These are phyloP conservation scores for Lasiosphaeria miniovina DNA, from an alignment of 495 filamentous ascomycete species.

Conservation along the genomic window DNA sequence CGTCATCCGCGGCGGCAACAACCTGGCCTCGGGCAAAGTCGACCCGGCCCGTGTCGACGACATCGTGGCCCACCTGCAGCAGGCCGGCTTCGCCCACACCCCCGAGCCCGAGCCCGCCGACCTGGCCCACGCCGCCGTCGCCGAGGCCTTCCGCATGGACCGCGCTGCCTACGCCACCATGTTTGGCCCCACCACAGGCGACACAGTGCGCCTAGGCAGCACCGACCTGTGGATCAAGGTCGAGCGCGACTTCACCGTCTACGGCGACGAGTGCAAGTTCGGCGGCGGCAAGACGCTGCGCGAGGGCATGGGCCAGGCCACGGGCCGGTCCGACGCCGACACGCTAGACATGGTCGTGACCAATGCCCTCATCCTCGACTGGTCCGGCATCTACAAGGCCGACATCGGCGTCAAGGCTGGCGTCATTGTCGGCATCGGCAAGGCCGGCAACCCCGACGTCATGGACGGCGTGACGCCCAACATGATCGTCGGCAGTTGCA, in stretches of 20 bases:
- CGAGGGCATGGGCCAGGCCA: slow-evolving; percentile 95
- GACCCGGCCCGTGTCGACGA: slow-evolving; percentile 58
- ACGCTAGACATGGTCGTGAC: slow-evolving; percentile 85
- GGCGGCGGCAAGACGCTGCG: slow-evolving; percentile 92
- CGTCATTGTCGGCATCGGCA: slow-evolving; percentile 85
- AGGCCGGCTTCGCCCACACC: slow-evolving; percentile 73
- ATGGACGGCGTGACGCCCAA: slow-evolving; percentile 82
- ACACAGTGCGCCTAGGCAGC: slow-evolving; percentile 73
- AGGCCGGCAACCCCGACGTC: slow-evolving; percentile 93
- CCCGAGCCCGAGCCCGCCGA: slow-evolving; percentile 51
- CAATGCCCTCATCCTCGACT: slow-evolving; percentile 90
- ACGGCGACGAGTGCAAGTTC: slow-evolving; percentile 95
- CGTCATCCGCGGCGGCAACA: slow-evolving; percentile 84
- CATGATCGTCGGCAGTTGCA: slow-evolving; percentile 84
- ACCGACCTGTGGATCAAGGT: slow-evolving; percentile 92
- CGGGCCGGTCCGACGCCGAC: slow-evolving; percentile 65
- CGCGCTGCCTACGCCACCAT: slow-evolving; percentile 75
- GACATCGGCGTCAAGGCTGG: slow-evolving; percentile 94
- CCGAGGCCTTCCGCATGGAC: slow-evolving; percentile 67
- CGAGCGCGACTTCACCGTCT: slow-evolving; percentile 79
- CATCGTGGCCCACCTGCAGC: slow-evolving; percentile 62
- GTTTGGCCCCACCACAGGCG: slow-evolving; percentile 92
- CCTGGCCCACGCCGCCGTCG: background rate
- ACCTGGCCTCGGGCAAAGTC: slow-evolving; percentile 68
- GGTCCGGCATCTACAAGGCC: slow-evolving; percentile 91